A percentile compares a stretch with the other conserved stretches of the same genome.
Conservation (phyloP, 257 asterid species). For the Rubia yunnanensis region DNA sequence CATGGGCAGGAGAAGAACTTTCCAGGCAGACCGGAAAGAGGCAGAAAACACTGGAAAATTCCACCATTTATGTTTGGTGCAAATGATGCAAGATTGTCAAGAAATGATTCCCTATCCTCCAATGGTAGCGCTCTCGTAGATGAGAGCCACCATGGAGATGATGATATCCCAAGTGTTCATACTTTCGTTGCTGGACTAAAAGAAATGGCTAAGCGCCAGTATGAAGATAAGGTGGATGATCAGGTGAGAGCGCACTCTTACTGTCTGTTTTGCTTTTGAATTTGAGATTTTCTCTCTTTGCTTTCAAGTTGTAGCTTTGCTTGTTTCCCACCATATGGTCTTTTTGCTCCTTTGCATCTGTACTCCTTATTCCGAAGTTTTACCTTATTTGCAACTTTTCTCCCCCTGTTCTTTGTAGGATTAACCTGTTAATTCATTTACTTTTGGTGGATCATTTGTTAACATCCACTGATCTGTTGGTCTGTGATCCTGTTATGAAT, state of each 20-base stretch:
- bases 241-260: constrained; percentile 42
- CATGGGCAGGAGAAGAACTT: constrained; percentile 46
- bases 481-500: neutral
- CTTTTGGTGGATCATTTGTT: constrained; percentile 1
- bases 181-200: constrained; percentile 90
- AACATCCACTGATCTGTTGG: neutral
- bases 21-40: constrained; percentile 58
- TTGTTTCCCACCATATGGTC: neutral
- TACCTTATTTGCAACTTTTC: neutral
- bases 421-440: neutral
- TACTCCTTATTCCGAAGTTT: neutral
- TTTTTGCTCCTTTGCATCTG: neutral
- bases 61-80: constrained; percentile 65
- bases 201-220: constrained; percentile 84
- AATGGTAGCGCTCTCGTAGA: constrained; percentile 46
- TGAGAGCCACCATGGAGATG: constrained; percentile 57
- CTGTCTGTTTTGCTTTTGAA: neutral
- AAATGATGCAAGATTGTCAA: constrained; percentile 28
- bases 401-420: neutral
- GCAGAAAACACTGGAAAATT: constrained; percentile 78
- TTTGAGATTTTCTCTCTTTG: neutral
- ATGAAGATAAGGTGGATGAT: constrained; percentile 30
- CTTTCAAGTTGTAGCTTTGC: neutral
- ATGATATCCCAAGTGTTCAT: constrained; percentile 83
- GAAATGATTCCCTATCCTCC: constrained; percentile 59